Percentiles rank a stretch among this genome's conserved stretches.
Conservation (phyloP, 306 rosid genomes). For the Alnus rubra region DNA sequence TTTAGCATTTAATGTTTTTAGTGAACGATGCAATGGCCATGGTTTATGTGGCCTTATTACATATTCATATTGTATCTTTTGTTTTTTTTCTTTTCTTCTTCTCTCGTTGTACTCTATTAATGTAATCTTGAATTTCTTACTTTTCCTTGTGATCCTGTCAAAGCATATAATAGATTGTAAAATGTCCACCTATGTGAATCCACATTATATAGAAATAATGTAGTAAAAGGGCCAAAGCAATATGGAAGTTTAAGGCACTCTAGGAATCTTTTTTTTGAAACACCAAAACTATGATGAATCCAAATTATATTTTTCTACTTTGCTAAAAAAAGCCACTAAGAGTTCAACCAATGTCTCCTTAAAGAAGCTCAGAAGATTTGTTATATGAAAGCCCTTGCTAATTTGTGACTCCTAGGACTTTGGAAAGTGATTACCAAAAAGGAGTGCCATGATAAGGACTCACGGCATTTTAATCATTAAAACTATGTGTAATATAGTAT, state of each 20-base stretch:
- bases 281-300: not conserved
- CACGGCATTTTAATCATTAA: not conserved
- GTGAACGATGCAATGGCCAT: not conserved
- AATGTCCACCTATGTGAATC: not conserved
- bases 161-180: not conserved
- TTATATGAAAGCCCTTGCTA: not conserved
- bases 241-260: not conserved
- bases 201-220: not conserved
- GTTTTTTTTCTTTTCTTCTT: not conserved
- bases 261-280: not conserved
- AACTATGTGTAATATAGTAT: not conserved
- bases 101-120: not conserved
- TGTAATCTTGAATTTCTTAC: not conserved
- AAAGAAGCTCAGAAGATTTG: not conserved
- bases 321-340: not conserved
- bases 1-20: not conserved
- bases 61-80: not conserved
- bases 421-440: not conserved
- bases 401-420: not conserved
- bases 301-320: not conserved
- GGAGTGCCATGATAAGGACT: not conserved
- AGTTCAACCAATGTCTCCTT: not conserved
- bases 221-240: not conserved
- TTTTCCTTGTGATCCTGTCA: not conserved
- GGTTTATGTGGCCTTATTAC: not conserved